Evolutionary conservation across 2,329 filamentous ascomycete species (phyloP), one percentile per base, ranked within the genome.

Genomic region (Fusarium globosum): DNA sequence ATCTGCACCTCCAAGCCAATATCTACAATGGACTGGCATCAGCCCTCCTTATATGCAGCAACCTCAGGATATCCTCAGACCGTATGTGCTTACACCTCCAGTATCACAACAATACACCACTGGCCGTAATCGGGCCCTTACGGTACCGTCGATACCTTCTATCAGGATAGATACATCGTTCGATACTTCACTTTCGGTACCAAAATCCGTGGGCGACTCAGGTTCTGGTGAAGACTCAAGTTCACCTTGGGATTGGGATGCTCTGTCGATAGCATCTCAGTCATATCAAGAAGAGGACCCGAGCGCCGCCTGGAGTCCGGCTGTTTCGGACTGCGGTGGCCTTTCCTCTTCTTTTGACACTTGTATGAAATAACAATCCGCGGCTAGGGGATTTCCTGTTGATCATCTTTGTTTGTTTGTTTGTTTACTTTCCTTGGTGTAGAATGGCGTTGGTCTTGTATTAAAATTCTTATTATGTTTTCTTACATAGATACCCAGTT

Each of bases 181-280:
- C 23, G 52, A 60, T 26, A 57, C 57, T 38, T 49, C 71, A 18
- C 28, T 59, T 12, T 51, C 52, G 1, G 41, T 71, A 7, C 58
- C 66, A 18, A 43, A 45, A 28, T 23, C 69, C 18, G 21, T 52
- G 30, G 59, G 42, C 30, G 71, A 73, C 15, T 73, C 71, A 16
- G 72, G 71, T 13, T 73, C 71, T 39, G 68, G 63, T 12, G 71
- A 71, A 33, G 71, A 73, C 20, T 68, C 62, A 23, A 51, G 71
- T 36, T 74, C 71, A 16, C 65, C 65, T 9, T 72, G 68, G 71
- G 71, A 73, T 8, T 74, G 68, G 71, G 71, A 73, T 35, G 53
- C 60, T 12, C 26, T 46, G 14, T 73, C 71, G 8, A 38, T 60
- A 23, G 58, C 55, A 33, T 73, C 71, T 28, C 68, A 63, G 26